Base-by-base conservation (phyloP, 805 yeast species). In the Ogataea paradorogensis region DNA sequence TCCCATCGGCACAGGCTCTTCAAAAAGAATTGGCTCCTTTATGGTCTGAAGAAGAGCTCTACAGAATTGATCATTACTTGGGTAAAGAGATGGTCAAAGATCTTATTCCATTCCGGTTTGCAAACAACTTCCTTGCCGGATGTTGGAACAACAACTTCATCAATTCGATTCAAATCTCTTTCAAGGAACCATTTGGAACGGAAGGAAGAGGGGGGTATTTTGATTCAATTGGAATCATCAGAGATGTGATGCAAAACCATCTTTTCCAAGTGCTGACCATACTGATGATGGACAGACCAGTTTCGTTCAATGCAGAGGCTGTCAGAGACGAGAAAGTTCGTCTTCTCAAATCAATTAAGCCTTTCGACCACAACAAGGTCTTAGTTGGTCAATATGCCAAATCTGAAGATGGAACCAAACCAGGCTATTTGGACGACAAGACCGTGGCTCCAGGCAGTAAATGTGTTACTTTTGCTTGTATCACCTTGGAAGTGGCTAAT, bases 151-250 rank as follows among this genome's bases (percentile, higher is more conserved):
- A 73, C 61, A 76, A 84, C 48, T 83, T 76, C 64, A 80, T 93
- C 58, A 73, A 79, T 47, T 77, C 82, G 27, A 81, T 93, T 47
- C 96, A 91, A 71, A 80, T 93, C 52, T 77, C 91, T 10, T 91
- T 93, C 74, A 93, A 93, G 70, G 99, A 93, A 70, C 87, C 93
- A n/a, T 93, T 93, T 55, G 99, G 99, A 40, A 93, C 99, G 28
- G 96, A 93, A 68, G 99, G 99, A 42, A 80, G 99, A 62, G 99
- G 99, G 53, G 99, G 99, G 27, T 93, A 93, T 70, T 93, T 93
- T 59, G 98, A 93, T 66, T 72, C 74, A 40, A 88, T 90, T 57
- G 99, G 99, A 43, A 93, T 93, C 60, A 85, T 93, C 52, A 80
- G 99, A 65, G 99, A 93, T 61, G 98, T 93, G 33, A 91, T 93